phyloP scores from a whole-genome alignment of 139 green algal species.

The Bryopsis sp. region DNA sequence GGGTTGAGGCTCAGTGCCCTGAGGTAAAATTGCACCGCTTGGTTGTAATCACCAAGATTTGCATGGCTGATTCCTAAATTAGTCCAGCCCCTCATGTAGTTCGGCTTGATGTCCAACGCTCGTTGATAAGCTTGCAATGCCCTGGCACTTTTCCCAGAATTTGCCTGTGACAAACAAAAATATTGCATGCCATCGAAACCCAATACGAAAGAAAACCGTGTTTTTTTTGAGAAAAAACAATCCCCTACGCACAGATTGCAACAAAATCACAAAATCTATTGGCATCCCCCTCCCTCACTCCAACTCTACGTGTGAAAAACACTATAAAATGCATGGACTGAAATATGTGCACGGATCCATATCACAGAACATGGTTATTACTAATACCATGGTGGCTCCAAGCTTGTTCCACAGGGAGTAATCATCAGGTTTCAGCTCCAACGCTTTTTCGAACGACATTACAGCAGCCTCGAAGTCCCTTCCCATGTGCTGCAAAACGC shows the following conservation, averaged over 20 bases:
- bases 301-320: too few species aligned
- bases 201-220: too few species aligned
- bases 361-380: too few species aligned
- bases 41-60: constrained; percentile 77
- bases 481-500: constrained; percentile 85
- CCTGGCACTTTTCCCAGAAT: constrained; percentile 60
- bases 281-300: too few species aligned
- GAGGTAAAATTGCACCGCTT: constrained; percentile 76
- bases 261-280: too few species aligned
- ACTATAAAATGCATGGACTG: too few species aligned
- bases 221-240: too few species aligned
- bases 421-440: constrained; percentile 61
- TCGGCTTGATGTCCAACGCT: constrained; percentile 94
- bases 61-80: constrained; percentile 97
- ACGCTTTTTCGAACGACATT: constrained; percentile 55
- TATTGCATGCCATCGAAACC: too few species aligned
- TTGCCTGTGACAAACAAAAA: constrained; percentile 56
- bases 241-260: too few species aligned
- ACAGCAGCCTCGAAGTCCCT: constrained; percentile 73
- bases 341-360: too few species aligned
- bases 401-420: constrained; percentile 89
- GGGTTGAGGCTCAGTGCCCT: constrained; percentile 82
- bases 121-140: constrained; percentile 74
- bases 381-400: too few species aligned
- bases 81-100: constrained; percentile 98